These are phyloP conservation scores for Ceratocystiopsis sp. DNA, from an alignment of 2,329 filamentous ascomycete genomes.

Conservation along the genomic window DNA sequence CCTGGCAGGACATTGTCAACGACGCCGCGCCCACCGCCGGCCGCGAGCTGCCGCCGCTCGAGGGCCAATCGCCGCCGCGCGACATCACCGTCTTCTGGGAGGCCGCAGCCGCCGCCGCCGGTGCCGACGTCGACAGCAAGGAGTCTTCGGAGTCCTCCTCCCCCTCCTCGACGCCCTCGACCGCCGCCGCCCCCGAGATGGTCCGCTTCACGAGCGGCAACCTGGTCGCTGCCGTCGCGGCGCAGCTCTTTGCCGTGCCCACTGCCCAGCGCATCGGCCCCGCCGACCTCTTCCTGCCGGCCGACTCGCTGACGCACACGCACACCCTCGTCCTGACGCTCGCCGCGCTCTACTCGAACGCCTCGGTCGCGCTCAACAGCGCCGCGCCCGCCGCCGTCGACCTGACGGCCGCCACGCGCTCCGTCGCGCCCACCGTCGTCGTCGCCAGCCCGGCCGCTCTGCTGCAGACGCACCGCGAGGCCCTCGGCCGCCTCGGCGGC, in stretches of 20 bases:
- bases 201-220: slow-evolving; percentile 71
- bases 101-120: slow-evolving; percentile 4
- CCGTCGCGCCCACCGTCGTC: slow-evolving; percentile 66
- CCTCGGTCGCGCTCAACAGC: slow-evolving; percentile 75
- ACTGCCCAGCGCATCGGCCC: slow-evolving; percentile 54
- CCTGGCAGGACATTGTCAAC: slow-evolving; percentile 79
- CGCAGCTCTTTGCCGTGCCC: slow-evolving; percentile 60
- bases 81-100: slow-evolving; percentile 54
- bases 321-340: slow-evolving; percentile 70
- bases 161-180: no score
- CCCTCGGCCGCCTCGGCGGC: slow-evolving; percentile 31
- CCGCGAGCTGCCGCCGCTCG: slow-evolving; percentile 45
- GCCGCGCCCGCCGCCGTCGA: slow-evolving; percentile 60
- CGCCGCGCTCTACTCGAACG: slow-evolving; percentile 67
- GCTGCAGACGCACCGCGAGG: slow-evolving; percentile 46
- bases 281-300: slow-evolving; percentile 69
- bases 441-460: slow-evolving; percentile 62
- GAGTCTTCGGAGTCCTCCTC: no score
- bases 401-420: slow-evolving; percentile 53
- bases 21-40: slow-evolving; percentile 44
- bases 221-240: slow-evolving; percentile 71
- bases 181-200: slow-evolving; percentile 37
- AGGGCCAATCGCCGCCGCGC: slow-evolving; percentile 33
- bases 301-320: slow-evolving; percentile 61
- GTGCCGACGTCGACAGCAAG: slow-evolving; percentile 17